Evolutionary conservation across 2,329 filamentous ascomycete species (phyloP), one percentile per base, ranked within the genome.

Genomic region (Botrytis deweyae): DNA sequence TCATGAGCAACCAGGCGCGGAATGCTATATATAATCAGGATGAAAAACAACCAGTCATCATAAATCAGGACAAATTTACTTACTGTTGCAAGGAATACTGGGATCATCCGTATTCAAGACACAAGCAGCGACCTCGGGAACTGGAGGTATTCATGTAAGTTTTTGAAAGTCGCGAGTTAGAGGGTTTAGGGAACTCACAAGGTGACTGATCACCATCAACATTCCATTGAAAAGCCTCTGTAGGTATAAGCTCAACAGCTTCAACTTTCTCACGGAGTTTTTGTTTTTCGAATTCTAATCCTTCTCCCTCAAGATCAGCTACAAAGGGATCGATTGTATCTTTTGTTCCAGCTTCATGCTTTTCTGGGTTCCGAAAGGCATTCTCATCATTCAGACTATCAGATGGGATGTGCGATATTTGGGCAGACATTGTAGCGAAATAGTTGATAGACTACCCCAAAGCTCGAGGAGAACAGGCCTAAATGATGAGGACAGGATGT

Each of bases 1-100:
- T 77, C 4, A 89, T 89, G 73, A 91, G 90, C 2, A 84, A 84
- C 89, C 89, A 91, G 33, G 88, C 89, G 62, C 89, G 86, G 33
- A 91, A 83, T 0, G 90, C 65, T 68, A 20, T 12, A 58, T 10
- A 29, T 14, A 14, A 16, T 68, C 9, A 68, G 65, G 7, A 68
- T 3, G 8, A 29, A 20, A 14, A 29, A 12, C 8, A 58, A 55
- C 1, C 8, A 36, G 4, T 8, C 2, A 29, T 22, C 3, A n/a
- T 33, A 25, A 6, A 1, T 49, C 25, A 29, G n/a, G 1, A 12
- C 20, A 8, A 5, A 22, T 29, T 14, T 22, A 68, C 65, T 42
- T 58, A 68, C 65, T 68, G 20, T 22, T 68, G 20, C 65, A 68
- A 29, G 36, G 65, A 8, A 42, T 58, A 22, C 25, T 68, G 3